phyloP scores from a whole-genome alignment of 176 grass and related monocot genomes.

The Bolboschoenus planiculmis region DNA sequence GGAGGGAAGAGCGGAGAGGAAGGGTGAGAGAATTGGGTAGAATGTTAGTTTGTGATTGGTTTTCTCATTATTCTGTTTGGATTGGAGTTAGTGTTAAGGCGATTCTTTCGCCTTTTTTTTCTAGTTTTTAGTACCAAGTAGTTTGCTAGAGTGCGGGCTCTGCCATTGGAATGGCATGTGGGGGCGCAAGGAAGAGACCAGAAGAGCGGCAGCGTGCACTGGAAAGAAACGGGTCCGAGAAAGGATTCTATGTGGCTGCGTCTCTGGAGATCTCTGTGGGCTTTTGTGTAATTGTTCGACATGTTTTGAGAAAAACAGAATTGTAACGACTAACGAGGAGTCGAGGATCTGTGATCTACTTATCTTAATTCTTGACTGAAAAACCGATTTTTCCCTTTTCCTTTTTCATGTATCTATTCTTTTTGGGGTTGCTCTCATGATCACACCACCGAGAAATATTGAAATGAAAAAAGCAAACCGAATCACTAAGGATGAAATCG shows the following conservation, averaged over 20 bases:
- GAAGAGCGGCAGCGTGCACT: neutral
- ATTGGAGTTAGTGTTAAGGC: neutral
- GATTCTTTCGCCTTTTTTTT: neutral
- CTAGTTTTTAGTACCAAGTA: neutral
- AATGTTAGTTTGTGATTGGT: constrained; percentile 14
- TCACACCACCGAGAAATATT: too few relatives aligned
- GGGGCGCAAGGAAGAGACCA: neutral
- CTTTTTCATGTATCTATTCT: too few relatives aligned
- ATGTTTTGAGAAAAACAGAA: too few relatives aligned
- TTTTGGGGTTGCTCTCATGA: too few relatives aligned
- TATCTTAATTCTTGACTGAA: too few relatives aligned
- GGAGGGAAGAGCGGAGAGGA: neutral
- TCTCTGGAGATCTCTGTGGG: neutral
- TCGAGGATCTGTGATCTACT: too few relatives aligned
- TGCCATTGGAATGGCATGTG: neutral
- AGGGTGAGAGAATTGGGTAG: neutral
- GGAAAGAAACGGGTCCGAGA: neutral
- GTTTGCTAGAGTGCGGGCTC: neutral
- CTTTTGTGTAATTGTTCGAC: neutral
- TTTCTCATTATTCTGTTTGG: neutral
- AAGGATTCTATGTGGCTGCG: neutral
- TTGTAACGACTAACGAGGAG: too few relatives aligned
- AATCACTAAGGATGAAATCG: too few relatives aligned
- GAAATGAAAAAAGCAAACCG: too few relatives aligned
- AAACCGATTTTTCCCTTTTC: too few relatives aligned